A percentile compares a stretch with the other conserved stretches of the same genome.
These are phyloP conservation scores for Chlorella sp. DNA, from an alignment of 139 green algal species.

Conservation along the genomic window DNA sequence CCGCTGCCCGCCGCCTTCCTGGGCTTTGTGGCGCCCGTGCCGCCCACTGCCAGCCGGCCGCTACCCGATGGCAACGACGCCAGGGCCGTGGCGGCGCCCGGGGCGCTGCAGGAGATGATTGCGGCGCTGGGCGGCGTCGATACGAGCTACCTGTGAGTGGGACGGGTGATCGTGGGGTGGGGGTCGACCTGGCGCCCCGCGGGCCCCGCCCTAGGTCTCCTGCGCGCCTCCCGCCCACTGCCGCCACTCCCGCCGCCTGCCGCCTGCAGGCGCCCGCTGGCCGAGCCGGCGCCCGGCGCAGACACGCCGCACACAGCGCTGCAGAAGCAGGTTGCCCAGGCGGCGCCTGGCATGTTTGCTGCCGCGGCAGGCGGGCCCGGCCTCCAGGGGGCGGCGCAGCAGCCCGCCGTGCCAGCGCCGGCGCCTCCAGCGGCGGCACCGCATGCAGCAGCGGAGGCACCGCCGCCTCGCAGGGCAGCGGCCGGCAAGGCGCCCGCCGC, in stretches of 20 bases:
- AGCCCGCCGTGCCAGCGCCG: not conserved
- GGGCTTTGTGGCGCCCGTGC: not conserved
- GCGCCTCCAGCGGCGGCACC: no score
- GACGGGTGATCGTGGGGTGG: not conserved
- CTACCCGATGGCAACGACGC: not conserved
- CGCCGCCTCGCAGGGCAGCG: not conserved
- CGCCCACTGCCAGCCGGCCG: not conserved
- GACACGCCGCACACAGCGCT: not conserved
- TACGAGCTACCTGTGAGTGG: constrained; percentile 18
- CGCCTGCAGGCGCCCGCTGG: constrained; percentile 22
- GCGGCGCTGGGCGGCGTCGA: constrained; percentile 9
- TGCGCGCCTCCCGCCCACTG: not conserved
- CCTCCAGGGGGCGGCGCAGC: no score
- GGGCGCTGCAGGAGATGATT: not conserved
- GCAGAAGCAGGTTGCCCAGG: not conserved
- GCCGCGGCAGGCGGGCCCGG: no score
- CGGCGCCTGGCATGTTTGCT: constrained; percentile 15
- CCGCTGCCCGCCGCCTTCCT: not conserved
- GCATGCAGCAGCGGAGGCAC: not conserved
- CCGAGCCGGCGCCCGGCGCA: not conserved
- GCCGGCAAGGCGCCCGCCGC: not conserved
- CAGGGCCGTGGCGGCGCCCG: no score
- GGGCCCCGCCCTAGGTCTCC: not conserved
- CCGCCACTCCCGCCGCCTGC: not conserved
- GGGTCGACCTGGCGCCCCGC: no score